Evolutionary conservation across 345 rosid species (phyloP), one percentile per base, ranked within the genome.

Genomic region (Eucalyptus curtisii): DNA sequence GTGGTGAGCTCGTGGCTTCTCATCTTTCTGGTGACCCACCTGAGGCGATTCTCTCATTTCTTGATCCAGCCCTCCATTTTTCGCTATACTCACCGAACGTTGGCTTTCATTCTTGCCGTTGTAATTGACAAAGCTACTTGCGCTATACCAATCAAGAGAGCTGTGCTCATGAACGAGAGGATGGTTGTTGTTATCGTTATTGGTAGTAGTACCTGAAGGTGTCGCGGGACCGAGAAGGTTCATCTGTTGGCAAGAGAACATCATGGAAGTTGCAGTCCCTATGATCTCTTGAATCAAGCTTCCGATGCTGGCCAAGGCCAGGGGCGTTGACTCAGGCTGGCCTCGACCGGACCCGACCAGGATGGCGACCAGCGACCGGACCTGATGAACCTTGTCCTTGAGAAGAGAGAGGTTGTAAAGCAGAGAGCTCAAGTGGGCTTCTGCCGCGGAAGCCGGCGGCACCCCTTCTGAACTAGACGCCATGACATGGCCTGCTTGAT

Each of bases 211-310:
- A 48, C 87, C 87, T 86, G 87, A 4, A 31, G 64, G n/a, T 24
- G 42, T 40, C 24, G 48, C 55, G n/a, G 66, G 80, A 71, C 49
- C 13, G 50, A 86, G 87, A 52, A n/a, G 66, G 40, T 90, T 87
- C 91, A 94, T 90, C 80, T 95, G 98, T 86, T 97, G 98, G 93
- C 96, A 95, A 82, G 91, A 89, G 90, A 91, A 90, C 92, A 94
- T 61, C 92, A 96, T 92, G 4, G 99, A 93, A 88, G 99, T 93
- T 10, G 99, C 94, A 10, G 94, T 86, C 24, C 91, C 89, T 53
- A 95, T 94, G 86, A 96, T 94, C 57, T 95, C 97, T 92, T 95
- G 97, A 90, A 96, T 91, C 87, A 93, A 87, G 88, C 93, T 90
- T 33, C 89, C 90, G 80, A 95, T 91, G 91, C 86, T 94, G 87